Evolutionary conservation across 2,329 filamentous ascomycete genomes (phyloP).

Genomic region (Ceratocystis cubensis): DNA sequence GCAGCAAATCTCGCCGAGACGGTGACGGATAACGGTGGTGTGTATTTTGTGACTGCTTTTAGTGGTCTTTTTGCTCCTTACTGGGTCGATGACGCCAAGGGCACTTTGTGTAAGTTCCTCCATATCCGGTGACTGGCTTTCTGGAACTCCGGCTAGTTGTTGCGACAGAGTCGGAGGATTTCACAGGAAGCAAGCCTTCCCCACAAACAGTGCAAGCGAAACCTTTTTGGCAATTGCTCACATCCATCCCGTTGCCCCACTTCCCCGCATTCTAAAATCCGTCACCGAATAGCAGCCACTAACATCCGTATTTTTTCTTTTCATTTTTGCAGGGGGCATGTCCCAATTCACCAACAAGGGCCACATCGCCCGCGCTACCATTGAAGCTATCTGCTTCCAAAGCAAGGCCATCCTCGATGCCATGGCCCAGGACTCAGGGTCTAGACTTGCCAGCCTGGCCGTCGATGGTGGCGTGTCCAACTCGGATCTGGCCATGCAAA

Average conservation of each 20-base stretch:
- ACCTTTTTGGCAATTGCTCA: neutral
- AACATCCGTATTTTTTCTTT: constrained; percentile 14
- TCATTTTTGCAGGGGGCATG: constrained; percentile 50
- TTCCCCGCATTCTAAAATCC: constrained; percentile 5
- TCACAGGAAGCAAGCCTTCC: too few species aligned
- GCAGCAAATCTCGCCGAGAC: constrained; percentile 41
- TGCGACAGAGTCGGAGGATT: neutral
- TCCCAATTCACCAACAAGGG: constrained; percentile 75
- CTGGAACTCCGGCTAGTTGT: too few species aligned
- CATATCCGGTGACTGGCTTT: too few species aligned
- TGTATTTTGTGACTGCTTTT: constrained; percentile 81
- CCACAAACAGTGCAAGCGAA: constrained; percentile 10
- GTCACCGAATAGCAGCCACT: constrained; percentile 1
- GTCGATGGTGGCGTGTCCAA: constrained; percentile 87
- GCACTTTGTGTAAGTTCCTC: constrained; percentile 56
- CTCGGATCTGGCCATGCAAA: constrained; percentile 82
- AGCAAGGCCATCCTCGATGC: constrained; percentile 84
- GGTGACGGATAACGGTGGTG: constrained; percentile 62
- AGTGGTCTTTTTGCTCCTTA: constrained; percentile 85
- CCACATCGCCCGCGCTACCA: constrained; percentile 76
- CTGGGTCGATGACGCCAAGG: constrained; percentile 87
- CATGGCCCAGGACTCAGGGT: constrained; percentile 76
- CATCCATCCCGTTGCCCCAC: neutral
- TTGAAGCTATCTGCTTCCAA: constrained; percentile 86
- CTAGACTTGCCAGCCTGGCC: constrained; percentile 60